A percentile compares a stretch with the other conserved stretches of the same genome.
phyloP scores from a whole-genome alignment of 257 asterid species.

The Haberlea rhodopensis region DNA sequence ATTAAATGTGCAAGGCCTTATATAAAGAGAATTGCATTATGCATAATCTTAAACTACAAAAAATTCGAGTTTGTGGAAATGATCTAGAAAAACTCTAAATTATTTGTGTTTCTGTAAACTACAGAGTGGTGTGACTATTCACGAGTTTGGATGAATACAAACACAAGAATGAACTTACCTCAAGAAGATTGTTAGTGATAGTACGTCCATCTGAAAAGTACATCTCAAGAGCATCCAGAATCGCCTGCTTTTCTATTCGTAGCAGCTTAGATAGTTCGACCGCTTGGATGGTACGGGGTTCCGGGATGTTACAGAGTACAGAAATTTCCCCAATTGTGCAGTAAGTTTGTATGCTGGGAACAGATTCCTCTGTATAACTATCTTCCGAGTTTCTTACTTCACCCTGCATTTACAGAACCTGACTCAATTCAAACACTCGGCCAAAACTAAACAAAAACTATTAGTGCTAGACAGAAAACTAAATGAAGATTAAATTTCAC shows the following conservation, averaged over 20 bases:
- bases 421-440: not conserved
- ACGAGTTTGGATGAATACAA: not conserved
- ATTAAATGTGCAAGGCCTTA: too few relatives aligned
- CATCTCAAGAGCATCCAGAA: conserved; percentile 35
- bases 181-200: conserved; percentile 51
- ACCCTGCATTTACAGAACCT: conserved; percentile 37
- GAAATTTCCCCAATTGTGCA: conserved; percentile 53
- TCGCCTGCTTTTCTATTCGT: conserved; percentile 52
- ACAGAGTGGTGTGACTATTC: not conserved
- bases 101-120: too few relatives aligned
- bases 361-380: conserved; percentile 30
- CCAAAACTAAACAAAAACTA: too few relatives aligned
- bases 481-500: not conserved
- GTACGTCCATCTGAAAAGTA: conserved; percentile 54
- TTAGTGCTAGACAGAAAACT: too few relatives aligned
- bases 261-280: conserved; percentile 51
- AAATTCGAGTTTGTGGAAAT: too few relatives aligned
- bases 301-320: conserved; percentile 54
- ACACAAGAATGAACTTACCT: conserved; percentile 31
- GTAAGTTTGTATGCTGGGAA: conserved; percentile 31
- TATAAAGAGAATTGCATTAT: too few relatives aligned
- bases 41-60: too few relatives aligned
- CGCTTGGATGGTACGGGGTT: conserved; percentile 45
- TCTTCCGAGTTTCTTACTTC: conserved; percentile 47
- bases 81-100: too few relatives aligned